phyloP scores from a whole-genome alignment of 1,139 yeast genomes.

The Taphrina sp. region DNA sequence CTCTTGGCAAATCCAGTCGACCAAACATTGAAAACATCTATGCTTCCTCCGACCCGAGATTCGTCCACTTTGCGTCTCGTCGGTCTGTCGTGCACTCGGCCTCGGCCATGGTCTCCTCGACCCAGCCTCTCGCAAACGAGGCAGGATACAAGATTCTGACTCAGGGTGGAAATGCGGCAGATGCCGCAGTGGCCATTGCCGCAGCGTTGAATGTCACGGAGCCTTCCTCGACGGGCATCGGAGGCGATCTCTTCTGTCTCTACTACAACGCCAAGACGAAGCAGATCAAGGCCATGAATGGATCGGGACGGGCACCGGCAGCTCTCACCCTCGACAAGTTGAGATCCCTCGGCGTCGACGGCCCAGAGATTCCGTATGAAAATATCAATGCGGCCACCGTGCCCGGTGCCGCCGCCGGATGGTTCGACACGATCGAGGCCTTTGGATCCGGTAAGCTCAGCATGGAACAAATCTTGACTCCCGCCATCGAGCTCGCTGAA shows the following conservation, averaged over 20 bases:
- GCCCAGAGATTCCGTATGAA: conserved; percentile 48
- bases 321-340: conserved; percentile 54
- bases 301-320: conserved; percentile 70
- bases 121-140: conserved; percentile 74
- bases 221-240: conserved; percentile 77
- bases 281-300: conserved; percentile 66
- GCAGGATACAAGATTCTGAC: conserved; percentile 68
- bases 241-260: conserved; percentile 76
- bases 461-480: conserved; percentile 55
- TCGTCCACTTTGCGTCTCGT: conserved; percentile 53
- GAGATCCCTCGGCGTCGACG: conserved; percentile 48
- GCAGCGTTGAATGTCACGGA: conserved; percentile 72
- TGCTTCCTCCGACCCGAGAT: conserved; percentile 28
- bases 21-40: conserved; percentile 27
- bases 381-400: conserved; percentile 66
- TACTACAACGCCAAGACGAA: conserved; percentile 55
- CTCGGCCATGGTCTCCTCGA: conserved; percentile 70
- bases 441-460: conserved; percentile 75
- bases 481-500: conserved; percentile 70
- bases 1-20: neutral
- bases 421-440: conserved; percentile 63
- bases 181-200: conserved; percentile 73
- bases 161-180: conserved; percentile 74
- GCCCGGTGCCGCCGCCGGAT: conserved; percentile 77
- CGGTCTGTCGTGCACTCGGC: conserved; percentile 75